Percentiles rank a stretch among this genome's conserved stretches.
phyloP scores from a whole-genome alignment of 805 yeast species.

The Candida gorgasii region DNA sequence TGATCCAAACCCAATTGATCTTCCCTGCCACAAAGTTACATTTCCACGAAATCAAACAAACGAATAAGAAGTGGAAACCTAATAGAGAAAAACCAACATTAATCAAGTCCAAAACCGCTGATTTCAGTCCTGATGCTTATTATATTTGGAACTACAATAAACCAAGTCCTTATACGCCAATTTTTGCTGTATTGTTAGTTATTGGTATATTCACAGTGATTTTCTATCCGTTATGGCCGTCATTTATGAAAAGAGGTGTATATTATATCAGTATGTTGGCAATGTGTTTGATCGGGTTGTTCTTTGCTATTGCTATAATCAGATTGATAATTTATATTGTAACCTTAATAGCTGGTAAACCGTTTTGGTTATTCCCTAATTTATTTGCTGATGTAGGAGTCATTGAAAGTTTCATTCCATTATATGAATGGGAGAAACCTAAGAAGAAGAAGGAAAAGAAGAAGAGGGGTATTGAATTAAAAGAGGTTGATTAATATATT shows the following conservation, averaged over 20 bases:
- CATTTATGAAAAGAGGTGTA: slow-evolving; percentile 81
- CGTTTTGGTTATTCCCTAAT: slow-evolving; percentile 97
- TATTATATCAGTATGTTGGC: slow-evolving; percentile 84
- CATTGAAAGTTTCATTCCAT: slow-evolving; percentile 85
- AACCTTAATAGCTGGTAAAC: slow-evolving; percentile 60
- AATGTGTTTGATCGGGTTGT: slow-evolving; percentile 69
- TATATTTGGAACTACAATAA: slow-evolving; percentile 82
- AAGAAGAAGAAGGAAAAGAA: slow-evolving; percentile 29
- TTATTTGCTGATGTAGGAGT: slow-evolving; percentile 94
- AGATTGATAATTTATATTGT: slow-evolving; percentile 69
- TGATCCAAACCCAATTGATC: slow-evolving; percentile 73
- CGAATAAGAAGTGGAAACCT: slow-evolving; percentile 55
- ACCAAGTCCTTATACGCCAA: slow-evolving; percentile 62
- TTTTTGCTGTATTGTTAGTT: slow-evolving; percentile 66
- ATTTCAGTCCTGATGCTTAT: slow-evolving; percentile 64
- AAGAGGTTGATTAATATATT: slow-evolving; percentile 32
- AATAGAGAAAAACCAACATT: slow-evolving; percentile 65
- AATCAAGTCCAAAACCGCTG: slow-evolving; percentile 55
- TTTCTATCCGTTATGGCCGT: slow-evolving; percentile 94
- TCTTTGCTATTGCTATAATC: slow-evolving; percentile 77
- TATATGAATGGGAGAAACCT: slow-evolving; percentile 77
- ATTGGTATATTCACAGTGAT: slow-evolving; percentile 63
- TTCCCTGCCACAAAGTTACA: slow-evolving; percentile 76
- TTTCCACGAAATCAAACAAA: slow-evolving; percentile 61
- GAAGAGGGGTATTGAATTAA: slow-evolving; percentile 31